Evolutionary conservation across 306 rosid species (phyloP), one percentile per base, ranked within the genome.

Genomic region (Casuarina cunninghamiana): DNA sequence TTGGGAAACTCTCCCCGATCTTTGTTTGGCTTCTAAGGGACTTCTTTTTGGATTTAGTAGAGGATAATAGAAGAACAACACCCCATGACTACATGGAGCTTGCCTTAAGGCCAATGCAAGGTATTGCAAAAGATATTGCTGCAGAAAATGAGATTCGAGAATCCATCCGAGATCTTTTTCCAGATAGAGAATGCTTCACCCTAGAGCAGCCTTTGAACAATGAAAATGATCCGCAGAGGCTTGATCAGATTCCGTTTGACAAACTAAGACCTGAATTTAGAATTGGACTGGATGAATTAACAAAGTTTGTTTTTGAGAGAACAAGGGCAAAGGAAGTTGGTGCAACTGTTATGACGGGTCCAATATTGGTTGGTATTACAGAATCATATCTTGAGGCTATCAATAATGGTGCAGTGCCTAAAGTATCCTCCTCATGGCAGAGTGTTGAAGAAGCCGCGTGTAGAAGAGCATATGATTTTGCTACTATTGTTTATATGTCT

Each of bases 401-500:
- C 50, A 96, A 96, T 80, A 88, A 90, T 67, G 99, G 99, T 83
- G 99, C 99, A 2, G 99, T 96, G 81, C 99, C 99, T 57, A 84
- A 94, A 45, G 93, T 96, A 84, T 84, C 95, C 74, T 96, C 98
- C 78, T 93, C 99, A 26, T 96, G 99, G 99, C 90, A 95, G 99
- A 93, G 93, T 84, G 99, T 95, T 77, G 99, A 93, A 87, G 99
- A 93, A 85, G 84, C 93, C 1, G 99, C 90, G 89, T 95, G 99
- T 77, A 92, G 80, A n/a, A 84, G 81, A 78, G 98, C 99, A 51
- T 91, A 83, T 86, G 99, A 95, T 81, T 82, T 80, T 73, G 97
- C 99, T 73, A 57, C 90, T 71, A 94, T 91, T 60, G 84, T 86
- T 69, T 93, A 95, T 73, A 91, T 81, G 93, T 86, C 96, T 54